A percentile compares a stretch with the other conserved stretches of the same genome.
Conservation (phyloP, 768 basidiomycete species). For the Hydnomerulius pinastri region DNA sequence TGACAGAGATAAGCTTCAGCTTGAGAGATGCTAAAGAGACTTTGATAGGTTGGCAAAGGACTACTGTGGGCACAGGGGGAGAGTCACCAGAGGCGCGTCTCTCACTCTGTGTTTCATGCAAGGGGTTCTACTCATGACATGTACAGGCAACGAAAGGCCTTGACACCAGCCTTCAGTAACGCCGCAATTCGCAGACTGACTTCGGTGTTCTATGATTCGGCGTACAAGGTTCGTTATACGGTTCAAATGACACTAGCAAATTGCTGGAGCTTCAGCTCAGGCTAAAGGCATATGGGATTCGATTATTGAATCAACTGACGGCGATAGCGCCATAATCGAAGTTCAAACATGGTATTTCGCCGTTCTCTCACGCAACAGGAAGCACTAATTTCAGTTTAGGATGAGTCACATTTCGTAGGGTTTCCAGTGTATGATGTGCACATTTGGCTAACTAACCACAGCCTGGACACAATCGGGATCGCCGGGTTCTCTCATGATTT, state of each 20-base stretch:
- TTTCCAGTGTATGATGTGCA: not conserved
- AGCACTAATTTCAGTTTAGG: too few species aligned
- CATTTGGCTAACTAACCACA: conserved; percentile 9
- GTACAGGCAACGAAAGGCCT: conserved; percentile 36
- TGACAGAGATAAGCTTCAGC: too few species aligned
- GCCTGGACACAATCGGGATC: conserved; percentile 46
- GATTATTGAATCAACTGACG: conserved; percentile 20
- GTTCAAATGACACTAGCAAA: too few species aligned
- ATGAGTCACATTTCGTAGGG: conserved; percentile 49
- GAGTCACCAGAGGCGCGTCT: conserved; percentile 39
- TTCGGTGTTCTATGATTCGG: conserved; percentile 42
- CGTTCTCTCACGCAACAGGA: too few species aligned
- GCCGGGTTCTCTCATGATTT: conserved; percentile 50
- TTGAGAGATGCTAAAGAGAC: too few species aligned
- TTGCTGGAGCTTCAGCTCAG: too few species aligned
- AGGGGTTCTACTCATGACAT: conserved; percentile 5
- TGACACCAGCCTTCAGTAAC: conserved; percentile 45
- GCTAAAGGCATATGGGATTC: conserved; percentile 35
- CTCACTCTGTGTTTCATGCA: not conserved
- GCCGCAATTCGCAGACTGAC: conserved; percentile 39
- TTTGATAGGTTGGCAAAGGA: conserved; percentile 37
- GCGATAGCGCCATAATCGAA: conserved; percentile 40
- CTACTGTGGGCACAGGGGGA: conserved; percentile 46
- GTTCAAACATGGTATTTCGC: conserved; percentile 46
- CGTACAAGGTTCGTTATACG: conserved; percentile 39